A percentile compares a stretch with the other conserved stretches of the same genome.
Evolutionary conservation across 1,284 basidiomycete species (phyloP).

Genomic region (Boletus hoseneyae): DNA sequence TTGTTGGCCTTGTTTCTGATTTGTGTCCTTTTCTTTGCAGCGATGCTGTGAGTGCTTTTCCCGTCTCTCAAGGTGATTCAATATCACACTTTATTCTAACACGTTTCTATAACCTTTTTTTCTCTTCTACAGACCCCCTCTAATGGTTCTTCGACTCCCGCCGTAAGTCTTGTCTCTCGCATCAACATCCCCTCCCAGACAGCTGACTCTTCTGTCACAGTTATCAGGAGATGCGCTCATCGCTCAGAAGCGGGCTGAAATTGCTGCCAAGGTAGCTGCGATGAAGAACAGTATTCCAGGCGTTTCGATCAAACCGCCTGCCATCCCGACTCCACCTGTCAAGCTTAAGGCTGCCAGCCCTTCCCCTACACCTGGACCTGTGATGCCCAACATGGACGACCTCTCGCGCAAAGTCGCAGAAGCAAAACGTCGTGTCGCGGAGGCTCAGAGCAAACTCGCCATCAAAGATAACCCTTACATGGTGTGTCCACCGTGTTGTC

Average conservation of each 20-base stretch:
- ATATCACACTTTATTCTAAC: slow-evolving; percentile 49
- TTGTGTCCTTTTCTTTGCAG: slow-evolving; percentile 36
- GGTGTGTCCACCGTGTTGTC: slow-evolving; percentile 40
- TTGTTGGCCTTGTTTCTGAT: slow-evolving; percentile 17
- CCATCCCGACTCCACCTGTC: slow-evolving; percentile 30
- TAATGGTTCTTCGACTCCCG: slow-evolving; percentile 42
- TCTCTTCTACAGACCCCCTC: slow-evolving; percentile 49
- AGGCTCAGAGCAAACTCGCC: slow-evolving; percentile 70
- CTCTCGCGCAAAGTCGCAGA: slow-evolving; percentile 71
- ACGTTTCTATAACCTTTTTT: slow-evolving; percentile 62
- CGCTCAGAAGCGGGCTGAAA: slow-evolving; percentile 78
- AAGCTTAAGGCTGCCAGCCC: slow-evolving; percentile 36
- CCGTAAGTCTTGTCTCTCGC: slow-evolving; percentile 35
- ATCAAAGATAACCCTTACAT: slow-evolving; percentile 82
- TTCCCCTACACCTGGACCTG: slow-evolving; percentile 32
- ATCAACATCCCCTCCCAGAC: slow-evolving; percentile 6
- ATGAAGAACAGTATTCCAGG: slow-evolving; percentile 56
- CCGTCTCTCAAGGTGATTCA: slow-evolving; percentile 62
- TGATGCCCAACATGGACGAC: slow-evolving; percentile 57
- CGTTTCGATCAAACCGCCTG: slow-evolving; percentile 19
- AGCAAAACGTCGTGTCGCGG: slow-evolving; percentile 74
- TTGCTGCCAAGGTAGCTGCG: slow-evolving; percentile 79
- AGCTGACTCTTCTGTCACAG: slow-evolving; percentile 25
- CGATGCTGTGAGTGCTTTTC: slow-evolving; percentile 59
- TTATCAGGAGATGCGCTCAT: slow-evolving; percentile 59